These are phyloP conservation scores for Hypoxylon cercidicola DNA, from an alignment of 495 filamentous ascomycete genomes.

Conservation along the genomic window DNA sequence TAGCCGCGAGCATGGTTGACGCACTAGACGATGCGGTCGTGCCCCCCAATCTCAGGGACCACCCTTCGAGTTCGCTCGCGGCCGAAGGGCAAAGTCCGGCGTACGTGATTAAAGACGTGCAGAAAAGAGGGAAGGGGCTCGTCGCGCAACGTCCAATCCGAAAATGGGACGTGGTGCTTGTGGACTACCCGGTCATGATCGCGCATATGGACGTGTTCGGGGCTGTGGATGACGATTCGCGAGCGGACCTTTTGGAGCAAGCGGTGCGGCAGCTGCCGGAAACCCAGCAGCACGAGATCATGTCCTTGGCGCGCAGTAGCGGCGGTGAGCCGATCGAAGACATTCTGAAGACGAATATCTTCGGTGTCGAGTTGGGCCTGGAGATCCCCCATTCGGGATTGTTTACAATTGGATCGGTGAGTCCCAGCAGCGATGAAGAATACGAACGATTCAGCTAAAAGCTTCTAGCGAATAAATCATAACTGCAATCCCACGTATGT, in stretches of 20 bases:
- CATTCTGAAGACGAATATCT: conserved; percentile 69
- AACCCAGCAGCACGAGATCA: conserved; percentile 26
- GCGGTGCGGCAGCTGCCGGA: conserved; percentile 39
- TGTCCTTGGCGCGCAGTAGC: conserved; percentile 70
- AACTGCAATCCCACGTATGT: conserved; percentile 51
- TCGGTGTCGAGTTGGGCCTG: conserved; percentile 47
- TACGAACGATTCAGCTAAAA: not conserved
- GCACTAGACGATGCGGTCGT: conserved; percentile 44
- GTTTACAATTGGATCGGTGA: conserved; percentile 45
- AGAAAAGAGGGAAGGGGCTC: conserved; percentile 46
- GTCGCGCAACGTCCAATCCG: conserved; percentile 33
- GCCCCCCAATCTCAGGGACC: conserved; percentile 20
- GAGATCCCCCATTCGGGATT: conserved; percentile 47
- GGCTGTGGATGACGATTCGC: conserved; percentile 28
- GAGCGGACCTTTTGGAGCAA: conserved; percentile 34
- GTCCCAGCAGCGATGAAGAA: conserved; percentile 7
- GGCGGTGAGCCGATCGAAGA: conserved; percentile 77
- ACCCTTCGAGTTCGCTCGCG: conserved; percentile 30
- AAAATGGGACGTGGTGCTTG: conserved; percentile 43
- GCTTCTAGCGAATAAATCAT: conserved; percentile 49
- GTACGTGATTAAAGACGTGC: conserved; percentile 38
- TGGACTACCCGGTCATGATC: conserved; percentile 44
- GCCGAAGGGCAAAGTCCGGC: conserved; percentile 19
- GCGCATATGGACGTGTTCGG: conserved; percentile 44
- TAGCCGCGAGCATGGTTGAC: conserved; percentile 42